A percentile compares a stretch with the other conserved stretches of the same genome.
Conservation (phyloP, 768 basidiomycete genomes). For the Serendipita sp. region DNA sequence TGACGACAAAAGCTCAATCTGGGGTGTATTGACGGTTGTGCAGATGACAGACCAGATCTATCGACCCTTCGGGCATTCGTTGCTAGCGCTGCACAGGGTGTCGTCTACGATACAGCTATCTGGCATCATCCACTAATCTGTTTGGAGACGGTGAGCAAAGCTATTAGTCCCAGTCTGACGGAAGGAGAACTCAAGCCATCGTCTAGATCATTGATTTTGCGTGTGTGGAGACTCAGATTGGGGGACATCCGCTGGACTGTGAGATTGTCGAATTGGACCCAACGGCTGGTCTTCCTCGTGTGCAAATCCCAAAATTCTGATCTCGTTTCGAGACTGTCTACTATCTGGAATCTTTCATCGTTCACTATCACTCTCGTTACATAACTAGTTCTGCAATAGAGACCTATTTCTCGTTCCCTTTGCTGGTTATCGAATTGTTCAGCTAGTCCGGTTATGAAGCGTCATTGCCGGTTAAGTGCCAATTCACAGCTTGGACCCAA, state of each 20-base stretch:
- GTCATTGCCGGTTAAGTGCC: too few relatives aligned
- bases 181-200: constrained; percentile 7
- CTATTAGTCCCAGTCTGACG: constrained; percentile 5
- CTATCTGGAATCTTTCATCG: too few relatives aligned
- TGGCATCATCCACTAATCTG: constrained; percentile 97
- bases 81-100: constrained; percentile 65
- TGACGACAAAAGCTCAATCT: not conserved
- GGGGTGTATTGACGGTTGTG: not conserved
- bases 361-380: too few relatives aligned
- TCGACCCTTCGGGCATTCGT: constrained; percentile 63
- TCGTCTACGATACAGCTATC: constrained; percentile 63
- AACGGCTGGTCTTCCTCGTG: constrained; percentile 15
- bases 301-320: constrained; percentile 16
- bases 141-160: constrained; percentile 39
- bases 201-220: constrained; percentile 56
- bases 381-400: too few relatives aligned
- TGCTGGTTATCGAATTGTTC: too few relatives aligned
- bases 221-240: constrained; percentile 89
- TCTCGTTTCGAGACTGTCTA: not conserved
- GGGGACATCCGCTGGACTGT: constrained; percentile 64
- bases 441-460: too few relatives aligned
- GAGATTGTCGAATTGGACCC: constrained; percentile 51
- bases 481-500: too few relatives aligned
- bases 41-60: constrained; percentile 63
- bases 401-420: too few relatives aligned